phyloP scores from a whole-genome alignment of 345 rosid species.

The Conringia planisiliqua region DNA sequence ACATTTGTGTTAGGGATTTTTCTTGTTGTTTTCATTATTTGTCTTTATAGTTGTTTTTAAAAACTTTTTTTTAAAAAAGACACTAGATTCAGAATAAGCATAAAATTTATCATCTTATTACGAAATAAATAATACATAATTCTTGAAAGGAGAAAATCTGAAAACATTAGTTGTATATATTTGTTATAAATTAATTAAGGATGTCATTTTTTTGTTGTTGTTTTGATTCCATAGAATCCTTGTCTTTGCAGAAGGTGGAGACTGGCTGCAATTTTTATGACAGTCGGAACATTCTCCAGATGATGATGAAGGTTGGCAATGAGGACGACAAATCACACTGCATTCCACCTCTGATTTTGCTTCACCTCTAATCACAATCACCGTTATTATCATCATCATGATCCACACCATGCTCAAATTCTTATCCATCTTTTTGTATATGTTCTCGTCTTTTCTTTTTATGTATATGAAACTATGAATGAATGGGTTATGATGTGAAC shows the following conservation, averaged over 20 bases:
- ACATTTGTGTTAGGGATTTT: too few species aligned
- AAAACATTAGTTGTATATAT: background rate
- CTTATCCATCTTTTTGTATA: background rate
- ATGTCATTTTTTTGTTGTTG: background rate
- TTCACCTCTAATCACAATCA: background rate
- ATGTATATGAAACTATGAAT: background rate
- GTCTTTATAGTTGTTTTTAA: too few species aligned
- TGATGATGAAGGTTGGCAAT: background rate
- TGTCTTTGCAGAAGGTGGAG: background rate
- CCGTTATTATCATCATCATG: conserved; percentile 4
- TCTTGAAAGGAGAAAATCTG: background rate
- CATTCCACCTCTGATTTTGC: conserved; percentile 9
- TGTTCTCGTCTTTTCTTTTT: too few species aligned
- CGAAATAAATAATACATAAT: background rate
- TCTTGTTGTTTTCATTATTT: too few species aligned
- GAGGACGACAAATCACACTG: background rate
- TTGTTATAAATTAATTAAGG: background rate
- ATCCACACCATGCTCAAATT: background rate
- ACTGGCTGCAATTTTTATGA: background rate
- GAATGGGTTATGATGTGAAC: background rate
- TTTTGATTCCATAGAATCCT: background rate
- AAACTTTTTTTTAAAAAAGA: too few species aligned
- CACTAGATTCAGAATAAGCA: too few species aligned
- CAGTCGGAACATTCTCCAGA: background rate
- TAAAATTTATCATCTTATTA: background rate